Evolutionary conservation across 2,329 filamentous ascomycete species (phyloP).

Genomic region (Ophiobolus disseminans): DNA sequence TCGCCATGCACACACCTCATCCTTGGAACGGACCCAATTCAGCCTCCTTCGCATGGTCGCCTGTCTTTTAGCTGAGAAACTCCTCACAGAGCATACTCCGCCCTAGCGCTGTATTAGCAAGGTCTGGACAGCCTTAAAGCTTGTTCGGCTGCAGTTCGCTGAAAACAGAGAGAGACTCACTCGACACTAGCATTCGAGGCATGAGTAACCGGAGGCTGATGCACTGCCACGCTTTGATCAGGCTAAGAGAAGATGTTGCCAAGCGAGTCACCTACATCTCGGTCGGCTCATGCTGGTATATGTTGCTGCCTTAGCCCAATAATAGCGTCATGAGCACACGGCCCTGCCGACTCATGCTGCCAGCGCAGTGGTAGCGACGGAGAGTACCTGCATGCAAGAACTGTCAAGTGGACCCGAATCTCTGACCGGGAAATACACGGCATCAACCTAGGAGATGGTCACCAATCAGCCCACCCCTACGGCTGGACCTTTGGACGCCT

Average conservation of each 20-base stretch:
- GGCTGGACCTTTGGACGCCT: constrained; percentile 10
- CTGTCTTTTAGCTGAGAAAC: constrained; percentile 1
- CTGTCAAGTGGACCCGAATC: constrained; percentile 18
- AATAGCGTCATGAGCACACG: constrained; percentile 25
- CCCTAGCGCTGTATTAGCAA: not conserved
- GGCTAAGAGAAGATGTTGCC: constrained; percentile 14
- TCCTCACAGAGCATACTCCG: not conserved
- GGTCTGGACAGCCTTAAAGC: too few relatives aligned
- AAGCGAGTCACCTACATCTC: constrained; percentile 8
- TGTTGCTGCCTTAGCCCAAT: constrained; percentile 23
- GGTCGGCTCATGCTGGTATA: constrained; percentile 12
- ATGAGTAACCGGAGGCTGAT: constrained; percentile 33
- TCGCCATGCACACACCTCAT: constrained; percentile 1
- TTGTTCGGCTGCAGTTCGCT: not conserved
- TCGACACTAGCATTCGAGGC: constrained; percentile 1
- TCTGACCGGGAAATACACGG: constrained; percentile 24
- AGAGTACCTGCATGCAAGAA: too few relatives aligned
- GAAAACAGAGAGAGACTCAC: not conserved
- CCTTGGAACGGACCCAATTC: not conserved
- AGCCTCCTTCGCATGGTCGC: not conserved
- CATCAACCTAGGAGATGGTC: constrained; percentile 11
- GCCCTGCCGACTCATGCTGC: constrained; percentile 32
- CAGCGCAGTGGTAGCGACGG: constrained; percentile 31
- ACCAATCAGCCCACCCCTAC: constrained; percentile 13
- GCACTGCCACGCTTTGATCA: constrained; percentile 34